Base-by-base conservation (phyloP, 2,329 filamentous ascomycete species). In the Fusarium vanettenii region DNA sequence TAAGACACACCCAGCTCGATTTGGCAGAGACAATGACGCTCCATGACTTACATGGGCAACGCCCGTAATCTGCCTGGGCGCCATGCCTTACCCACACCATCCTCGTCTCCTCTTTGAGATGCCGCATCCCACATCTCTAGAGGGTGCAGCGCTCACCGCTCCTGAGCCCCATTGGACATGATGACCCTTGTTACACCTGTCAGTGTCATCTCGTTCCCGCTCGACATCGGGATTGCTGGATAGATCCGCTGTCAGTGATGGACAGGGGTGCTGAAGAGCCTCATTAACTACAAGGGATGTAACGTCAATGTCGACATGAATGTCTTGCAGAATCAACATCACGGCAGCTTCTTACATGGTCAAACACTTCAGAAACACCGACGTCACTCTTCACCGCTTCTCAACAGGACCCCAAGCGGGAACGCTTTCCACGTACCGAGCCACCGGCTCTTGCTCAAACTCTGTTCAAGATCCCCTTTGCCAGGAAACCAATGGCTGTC, bases 191-290 rank as follows among this genome's bases (percentile, higher is more conserved):
- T 52, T 75, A 66, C 69, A 65, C 48, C 69, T 73, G 71, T 71
- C 75, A 72, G 59, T 62, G 63, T 69, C 71, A 59, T 64, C 45
- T 65, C 66, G 61, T 69, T 55, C 67, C 45, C 56, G 62, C 25
- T 45, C 20, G 43, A 31, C 52, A 52, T 52, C 60, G 70, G 60
- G 64, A 60, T 74, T 43, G 35, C 65, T 74, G 76, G 76, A 66
- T 78, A 78, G 76, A 78, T 79, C 76, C 76, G 76, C 72, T 78
- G 73, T 70, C 76, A 76, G 64, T 31, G 48, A 55, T 55, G 48
- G 57, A 56, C 66, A 66, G 45, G 68, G 57, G 71, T 45, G 27
- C 59, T 45, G 61, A 48, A 73, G 76, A 78, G 75, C 74, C 71
- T 72, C 70, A 69, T 59, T 25, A 39, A 68, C 57, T 35, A 71